A percentile compares a stretch with the other conserved stretches of the same genome.
These are phyloP conservation scores for Pleurotus tuber-regium DNA, from an alignment of 768 basidiomycete species.

Conservation along the genomic window DNA sequence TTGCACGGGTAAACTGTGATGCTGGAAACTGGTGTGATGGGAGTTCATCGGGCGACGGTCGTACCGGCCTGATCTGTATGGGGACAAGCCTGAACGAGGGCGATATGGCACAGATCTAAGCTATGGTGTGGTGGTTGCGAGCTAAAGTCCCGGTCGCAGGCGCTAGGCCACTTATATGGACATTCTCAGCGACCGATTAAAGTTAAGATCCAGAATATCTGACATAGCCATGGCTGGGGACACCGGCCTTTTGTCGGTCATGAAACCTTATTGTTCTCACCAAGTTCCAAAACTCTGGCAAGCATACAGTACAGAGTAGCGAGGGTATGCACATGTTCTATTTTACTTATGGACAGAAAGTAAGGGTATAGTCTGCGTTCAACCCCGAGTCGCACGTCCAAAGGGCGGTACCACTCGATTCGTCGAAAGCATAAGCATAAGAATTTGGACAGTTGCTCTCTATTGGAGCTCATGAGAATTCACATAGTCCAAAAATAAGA, in stretches of 20 bases:
- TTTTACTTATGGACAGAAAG: slow-evolving; percentile 28
- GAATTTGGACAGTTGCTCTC: slow-evolving; percentile 28
- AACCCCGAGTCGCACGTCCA: slow-evolving; percentile 34
- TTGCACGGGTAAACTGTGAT: neutral
- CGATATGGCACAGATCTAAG: neutral
- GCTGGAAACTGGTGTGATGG: slow-evolving; percentile 7
- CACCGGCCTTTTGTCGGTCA: neutral
- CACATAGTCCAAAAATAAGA: neutral
- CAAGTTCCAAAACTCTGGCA: slow-evolving; percentile 6
- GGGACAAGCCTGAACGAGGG: too few relatives aligned
- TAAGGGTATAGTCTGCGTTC: slow-evolving; percentile 32
- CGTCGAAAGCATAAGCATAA: slow-evolving; percentile 46
- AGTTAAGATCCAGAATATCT: neutral
- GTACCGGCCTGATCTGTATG: too few relatives aligned
- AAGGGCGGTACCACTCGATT: slow-evolving; percentile 41
- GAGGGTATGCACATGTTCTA: neutral
- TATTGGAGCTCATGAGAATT: slow-evolving; percentile 12
- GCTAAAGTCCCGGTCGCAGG: slow-evolving; percentile 8
- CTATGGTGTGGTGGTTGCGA: slow-evolving; percentile 1
- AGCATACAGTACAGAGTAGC: neutral
- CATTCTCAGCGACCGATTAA: neutral
- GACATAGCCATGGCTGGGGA: neutral
- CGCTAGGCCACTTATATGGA: slow-evolving; percentile 1
- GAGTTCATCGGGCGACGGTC: too few relatives aligned
- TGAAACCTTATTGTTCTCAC: slow-evolving; percentile 4